Evolutionary conservation across 176 grass and related monocot genomes (phyloP), one percentile per base, ranked within the genome.

Genomic region (Oryza punctata): DNA sequence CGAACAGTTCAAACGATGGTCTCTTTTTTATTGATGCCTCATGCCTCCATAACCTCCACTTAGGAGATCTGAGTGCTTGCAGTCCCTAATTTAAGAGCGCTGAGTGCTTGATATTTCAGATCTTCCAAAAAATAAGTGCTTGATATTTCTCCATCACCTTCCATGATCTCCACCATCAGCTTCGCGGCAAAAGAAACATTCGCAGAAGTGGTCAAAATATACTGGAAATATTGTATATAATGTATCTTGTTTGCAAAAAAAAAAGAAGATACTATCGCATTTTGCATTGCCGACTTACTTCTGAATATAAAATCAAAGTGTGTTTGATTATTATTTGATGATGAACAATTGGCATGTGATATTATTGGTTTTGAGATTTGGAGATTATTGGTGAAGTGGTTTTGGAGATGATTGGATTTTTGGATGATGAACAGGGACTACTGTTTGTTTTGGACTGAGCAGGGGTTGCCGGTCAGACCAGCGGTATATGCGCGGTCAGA

Each of bases 161-260:
- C 59, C 44, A 80, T 24, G n/a, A 24, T 64, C 63, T 16, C 24
- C 65, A 81, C 24, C 4, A 29, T 52, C 54, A 66, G 57, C 40
- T 70, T 67, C 18, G 6, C 6, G 57, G 59, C 12, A 74, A 73
- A 68, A 61, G 65, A 64, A 52, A 77, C 67, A 64, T 82, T 77
- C 45, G 40, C 14, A 65, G 7, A 3, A 19, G 12, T 2, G 29
- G 30, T 54, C 18, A 72, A 85, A 81, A 70, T 43, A 24, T 81
- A 21, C 26, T 6, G 19, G 2, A 8, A 37, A 65, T 70, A n/a
- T 6, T 23, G 52, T 60, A 70, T 15, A 70, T n/a, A 24, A 24
- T 24, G 19, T 57, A 21, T n/a, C 57, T 61, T n/a, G 57, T 10
- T 61, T 61, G 57, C 4, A 21, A 38, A 38, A 0, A 57, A 9